Base-by-base conservation (phyloP, 1,284 basidiomycete species). In the Exobasidium rhododendri region DNA sequence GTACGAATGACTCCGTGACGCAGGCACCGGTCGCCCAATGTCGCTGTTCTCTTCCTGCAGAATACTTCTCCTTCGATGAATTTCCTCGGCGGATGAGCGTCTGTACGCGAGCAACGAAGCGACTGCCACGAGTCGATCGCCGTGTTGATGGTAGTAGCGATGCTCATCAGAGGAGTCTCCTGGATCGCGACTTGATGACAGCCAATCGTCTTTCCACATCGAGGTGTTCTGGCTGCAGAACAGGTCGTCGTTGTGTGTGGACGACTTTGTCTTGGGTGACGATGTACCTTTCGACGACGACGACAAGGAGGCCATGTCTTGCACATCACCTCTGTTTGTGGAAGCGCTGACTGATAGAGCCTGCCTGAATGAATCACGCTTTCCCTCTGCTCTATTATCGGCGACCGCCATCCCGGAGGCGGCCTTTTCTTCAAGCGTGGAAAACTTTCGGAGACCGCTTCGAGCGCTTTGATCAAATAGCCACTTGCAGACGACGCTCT, bases 401-500 rank as follows among this genome's bases (percentile, higher is more conserved):
- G 26, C 50, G 26, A 52, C 13, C 3, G 50, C 17, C 3, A 26
- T 26, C 20, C 17, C 29, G 4, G 30, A 32, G 26, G 50, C 3
- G 20, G 3, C 30, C 13, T 28, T 26, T 13, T 6, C 58, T 26
- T 28, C 29, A 4, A 70, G 44, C 13, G 69, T 69, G 4, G 67
- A 61, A 44, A 67, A 75, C 24, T 61, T 51, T 44, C 66, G 68
- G n/a, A 75, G 66, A 59, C 65, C 65, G 47, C 72, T 69, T 45
- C 74, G 65, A 0, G 72, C 69, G 7, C 66, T 66, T 7, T 66
- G 64, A 46, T 76, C 74, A 24, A 71, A 76, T 40, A 76, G 62
- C 74, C 74, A 76, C 40, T 67, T 67, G 53, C 69, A 68, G 40
- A 76, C 56, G 43, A 69, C 74, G 17, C 64, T 51, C 59, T 75